Conservation (phyloP, 352 stramenopile genomes). For the Globisporangium sylvaticum region DNA sequence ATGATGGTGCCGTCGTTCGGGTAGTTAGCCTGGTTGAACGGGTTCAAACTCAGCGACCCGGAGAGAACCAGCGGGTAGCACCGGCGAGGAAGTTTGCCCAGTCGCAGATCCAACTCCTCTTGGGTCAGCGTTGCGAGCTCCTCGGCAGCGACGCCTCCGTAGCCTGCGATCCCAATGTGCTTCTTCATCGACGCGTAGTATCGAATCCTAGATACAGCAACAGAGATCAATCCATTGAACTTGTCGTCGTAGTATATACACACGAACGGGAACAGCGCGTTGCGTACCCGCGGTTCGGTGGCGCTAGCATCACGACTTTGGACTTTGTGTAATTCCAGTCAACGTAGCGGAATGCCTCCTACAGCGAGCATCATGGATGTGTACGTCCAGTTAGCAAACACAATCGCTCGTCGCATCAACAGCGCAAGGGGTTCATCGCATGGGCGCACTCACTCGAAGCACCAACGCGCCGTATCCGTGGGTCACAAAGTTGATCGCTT, state of each 20-base stretch:
- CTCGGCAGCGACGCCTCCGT: conserved; percentile 54
- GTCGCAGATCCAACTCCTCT: conserved; percentile 40
- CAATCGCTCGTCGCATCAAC: background rate
- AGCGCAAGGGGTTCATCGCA: no score
- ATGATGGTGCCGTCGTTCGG: conserved; percentile 66
- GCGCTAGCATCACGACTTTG: conserved; percentile 72
- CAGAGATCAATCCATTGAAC: background rate
- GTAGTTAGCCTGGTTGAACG: conserved; percentile 72
- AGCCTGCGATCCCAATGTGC: conserved; percentile 44
- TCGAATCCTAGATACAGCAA: conserved; percentile 28
- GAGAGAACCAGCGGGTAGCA: conserved; percentile 62
- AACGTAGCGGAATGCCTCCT: conserved; percentile 71
- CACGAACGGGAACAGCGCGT: conserved; percentile 1
- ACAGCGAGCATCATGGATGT: background rate
- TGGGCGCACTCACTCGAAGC: conserved; percentile 36
- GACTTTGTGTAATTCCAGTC: conserved; percentile 72
- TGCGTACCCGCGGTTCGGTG: conserved; percentile 59
- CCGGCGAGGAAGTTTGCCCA: conserved; percentile 60
- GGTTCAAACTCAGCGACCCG: conserved; percentile 65
- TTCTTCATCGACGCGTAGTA: conserved; percentile 65
- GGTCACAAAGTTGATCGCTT: conserved; percentile 65
- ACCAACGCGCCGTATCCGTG: conserved; percentile 71
- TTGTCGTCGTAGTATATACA: background rate
- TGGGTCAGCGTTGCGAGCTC: conserved; percentile 41
- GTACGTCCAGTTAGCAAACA: background rate